Evolutionary conservation across 306 rosid species (phyloP), one percentile per base, ranked within the genome.

Genomic region (Sicyos edulis): DNA sequence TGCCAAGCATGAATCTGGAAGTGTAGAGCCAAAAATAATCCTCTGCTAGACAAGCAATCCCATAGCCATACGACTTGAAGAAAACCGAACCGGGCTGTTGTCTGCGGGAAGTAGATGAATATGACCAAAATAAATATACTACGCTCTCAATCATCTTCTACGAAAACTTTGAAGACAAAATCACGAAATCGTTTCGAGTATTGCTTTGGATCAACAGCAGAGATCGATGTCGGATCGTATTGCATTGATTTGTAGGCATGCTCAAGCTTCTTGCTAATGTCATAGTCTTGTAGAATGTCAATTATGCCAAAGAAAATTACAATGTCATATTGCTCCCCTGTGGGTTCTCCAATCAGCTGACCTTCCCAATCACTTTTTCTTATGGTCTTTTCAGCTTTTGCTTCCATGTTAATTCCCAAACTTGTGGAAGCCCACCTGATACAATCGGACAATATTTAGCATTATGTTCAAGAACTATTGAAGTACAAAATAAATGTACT

Each of bases 191-290:
- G 90, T 80, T 70, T 90, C 0, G 98, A 88, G 86, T 93, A 93
- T 71, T 79, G 96, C 83, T 89, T 93, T 11, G 98, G 98, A 88
- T 93, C 98, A 60, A 93, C 98, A 1, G 98, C 96, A 3, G 98
- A 93, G 80, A 93, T 93, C 61, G 91, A 81, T 2, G 96, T 87
- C n/a, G 97, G 80, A 47, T 93, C 98, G 34, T 82, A 88, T 56
- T 93, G 98, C 78, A 93, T 42, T 54, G 98, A 90, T 75, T 93
- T 93, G 90, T 88, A 90, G 2, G 97, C 98, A 79, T 93, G 98
- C 82, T 93, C 98, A 42, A 93, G 90, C 88, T 83, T 93, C 78
- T 93, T 93, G 86, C 95, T 90, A 58, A 93, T 90, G 61, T 93
- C 97, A 74, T 90, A 93, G 81, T 87, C 98, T 79, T 93, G 98